Evolutionary conservation across 192 early-diverging fungal species (phyloP).

Genomic region (Backusella parvicylindrica): DNA sequence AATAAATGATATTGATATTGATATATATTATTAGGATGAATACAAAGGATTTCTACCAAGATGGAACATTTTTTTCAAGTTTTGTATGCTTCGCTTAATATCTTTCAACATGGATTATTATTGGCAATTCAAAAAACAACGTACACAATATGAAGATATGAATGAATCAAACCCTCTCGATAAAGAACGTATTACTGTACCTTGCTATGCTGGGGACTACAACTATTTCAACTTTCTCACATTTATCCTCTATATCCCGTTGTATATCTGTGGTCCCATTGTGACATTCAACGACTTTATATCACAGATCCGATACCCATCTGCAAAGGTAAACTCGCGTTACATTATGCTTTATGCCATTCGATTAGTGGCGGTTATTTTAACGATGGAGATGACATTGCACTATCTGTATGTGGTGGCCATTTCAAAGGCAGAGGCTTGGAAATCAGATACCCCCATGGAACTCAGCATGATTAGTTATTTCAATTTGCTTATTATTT

Average conservation of each 20-base stretch:
- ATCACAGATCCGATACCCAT: slow-evolving; percentile 59
- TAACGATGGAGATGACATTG: slow-evolving; percentile 89
- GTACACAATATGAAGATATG: slow-evolving; percentile 37
- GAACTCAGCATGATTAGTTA: slow-evolving; percentile 85
- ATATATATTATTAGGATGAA: slow-evolving; percentile 45
- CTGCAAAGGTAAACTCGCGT: slow-evolving; percentile 27
- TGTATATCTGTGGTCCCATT: slow-evolving; percentile 93
- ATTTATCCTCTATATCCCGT: slow-evolving; percentile 80
- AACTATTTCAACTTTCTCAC: slow-evolving; percentile 73
- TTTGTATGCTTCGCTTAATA: slow-evolving; percentile 85
- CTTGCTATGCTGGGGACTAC: slow-evolving; percentile 65
- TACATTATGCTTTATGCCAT: slow-evolving; percentile 55
- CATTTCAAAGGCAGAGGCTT: slow-evolving; percentile 80
- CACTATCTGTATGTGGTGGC: slow-evolving; percentile 88
- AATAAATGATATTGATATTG: neutral
- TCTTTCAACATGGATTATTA: slow-evolving; percentile 93
- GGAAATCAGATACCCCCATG: slow-evolving; percentile 68
- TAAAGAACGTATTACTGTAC: slow-evolving; percentile 55
- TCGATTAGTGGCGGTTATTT: slow-evolving; percentile 55
- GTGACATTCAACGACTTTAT: slow-evolving; percentile 93
- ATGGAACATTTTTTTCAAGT: slow-evolving; percentile 90
- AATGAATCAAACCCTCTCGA: slow-evolving; percentile 32
- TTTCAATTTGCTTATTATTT: slow-evolving; percentile 85
- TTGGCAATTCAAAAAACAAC: slow-evolving; percentile 48
- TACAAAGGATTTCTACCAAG: slow-evolving; percentile 67